Base-by-base conservation (phyloP, 192 early-diverging fungal species). In the Backusella parvicylindrica region DNA sequence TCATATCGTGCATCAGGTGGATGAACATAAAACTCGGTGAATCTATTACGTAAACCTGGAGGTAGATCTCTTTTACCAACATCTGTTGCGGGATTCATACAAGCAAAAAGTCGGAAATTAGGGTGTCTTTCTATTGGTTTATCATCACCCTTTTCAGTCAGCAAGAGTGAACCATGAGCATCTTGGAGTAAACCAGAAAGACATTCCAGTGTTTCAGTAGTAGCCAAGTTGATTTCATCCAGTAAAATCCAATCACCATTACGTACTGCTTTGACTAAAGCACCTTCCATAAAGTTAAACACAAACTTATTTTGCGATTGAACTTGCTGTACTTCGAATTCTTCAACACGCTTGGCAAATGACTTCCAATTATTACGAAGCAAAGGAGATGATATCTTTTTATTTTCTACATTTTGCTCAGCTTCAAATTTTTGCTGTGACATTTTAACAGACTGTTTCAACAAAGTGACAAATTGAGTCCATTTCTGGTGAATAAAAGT, bases 11-110 rank as follows among this genome's bases (percentile, higher is more conserved):
- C 82, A 86, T 99, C 98, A 3, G 97, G 95, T 13, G 95, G 84
- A 70, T 96, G 91, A 28, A 98, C 95, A 84, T 94, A 99, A 66
- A 97, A 93, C 77, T 99, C 98, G 13, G 95, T 95, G 79, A 99
- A 99, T 30, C 97, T 88, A 50, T 89, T 93, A 37, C 97, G 90
- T 28, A 99, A 88, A 13, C 93, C 95, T 15, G 93, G 92, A 6
- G 98, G 94, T 35, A 99, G 84, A 76, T 99, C 95, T 64, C 94
- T 90, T 80, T 99, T 99, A 65, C 97, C 97, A 0, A 97, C 96
- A 85, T 99, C 98, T 33, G 93, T 99, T 21, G 98, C 92, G 36
- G 98, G 98, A 81, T 99, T 99, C 97, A 99, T 99, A 82, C 98
- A 99, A 2, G 93, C 95, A 81, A 99, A 99, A 3, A 99, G 84